These are phyloP conservation scores for Globisporangium recalcitrans DNA, from an alignment of 352 stramenopile genomes.

Conservation along the genomic window DNA sequence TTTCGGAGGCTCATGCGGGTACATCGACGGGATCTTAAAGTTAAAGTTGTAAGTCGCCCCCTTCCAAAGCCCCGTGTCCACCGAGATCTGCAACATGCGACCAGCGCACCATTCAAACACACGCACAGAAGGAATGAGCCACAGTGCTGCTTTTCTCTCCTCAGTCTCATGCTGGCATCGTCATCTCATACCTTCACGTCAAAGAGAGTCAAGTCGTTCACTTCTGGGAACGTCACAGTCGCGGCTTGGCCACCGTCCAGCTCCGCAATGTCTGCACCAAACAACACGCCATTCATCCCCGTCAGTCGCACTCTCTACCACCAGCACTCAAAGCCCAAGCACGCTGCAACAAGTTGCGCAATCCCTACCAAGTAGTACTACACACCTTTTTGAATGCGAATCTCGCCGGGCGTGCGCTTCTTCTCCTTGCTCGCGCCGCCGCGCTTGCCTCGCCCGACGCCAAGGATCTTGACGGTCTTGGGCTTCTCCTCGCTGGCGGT, in stretches of 20 bases:
- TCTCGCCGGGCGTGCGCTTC: slow-evolving; percentile 95
- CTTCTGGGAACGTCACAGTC: slow-evolving; percentile 93
- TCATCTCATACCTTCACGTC: slow-evolving; percentile 65
- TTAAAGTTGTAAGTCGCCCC: slow-evolving; percentile 96
- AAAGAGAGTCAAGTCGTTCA: slow-evolving; percentile 95
- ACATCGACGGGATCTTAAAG: slow-evolving; percentile 96
- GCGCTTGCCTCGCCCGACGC: slow-evolving; percentile 76
- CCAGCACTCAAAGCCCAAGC: neutral
- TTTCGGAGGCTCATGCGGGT: slow-evolving; percentile 97
- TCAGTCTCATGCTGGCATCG: neutral
- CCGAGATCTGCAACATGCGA: slow-evolving; percentile 75
- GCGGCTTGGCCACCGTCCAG: slow-evolving; percentile 96
- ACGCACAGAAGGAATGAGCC: neutral
- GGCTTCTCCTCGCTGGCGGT: slow-evolving; percentile 34
- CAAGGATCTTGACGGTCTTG: slow-evolving; percentile 81
- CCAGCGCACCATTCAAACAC: slow-evolving; percentile 18
- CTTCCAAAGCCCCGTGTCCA: slow-evolving; percentile 96
- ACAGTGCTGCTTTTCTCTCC: too few species aligned
- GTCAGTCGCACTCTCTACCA: neutral
- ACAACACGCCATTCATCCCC: neutral
- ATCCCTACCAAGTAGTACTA: neutral
- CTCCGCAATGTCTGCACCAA: slow-evolving; percentile 92
- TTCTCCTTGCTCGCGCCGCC: slow-evolving; percentile 70
- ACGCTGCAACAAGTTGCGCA: neutral
- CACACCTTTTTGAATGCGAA: slow-evolving; percentile 97